Evolutionary conservation across 2,329 filamentous ascomycete genomes (phyloP).

Genomic region (Juglanconis sp.): DNA sequence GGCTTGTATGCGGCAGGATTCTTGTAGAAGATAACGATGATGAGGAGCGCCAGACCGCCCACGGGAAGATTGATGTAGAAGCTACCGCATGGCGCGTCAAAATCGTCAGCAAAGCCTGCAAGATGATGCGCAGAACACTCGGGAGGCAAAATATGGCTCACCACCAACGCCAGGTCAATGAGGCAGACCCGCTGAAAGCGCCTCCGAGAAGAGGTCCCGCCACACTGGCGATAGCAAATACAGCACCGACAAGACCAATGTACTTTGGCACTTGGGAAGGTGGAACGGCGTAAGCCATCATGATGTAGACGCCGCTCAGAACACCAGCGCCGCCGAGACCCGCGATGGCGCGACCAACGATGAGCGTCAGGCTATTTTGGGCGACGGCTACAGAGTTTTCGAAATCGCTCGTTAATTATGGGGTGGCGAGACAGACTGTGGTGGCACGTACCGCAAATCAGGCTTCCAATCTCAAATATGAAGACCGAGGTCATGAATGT

Average conservation of each 20-base stretch:
- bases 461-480: background rate
- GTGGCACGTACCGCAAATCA: background rate
- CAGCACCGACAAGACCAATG: slow-evolving; percentile 36
- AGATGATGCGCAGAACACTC: background rate
- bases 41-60: slow-evolving; percentile 27
- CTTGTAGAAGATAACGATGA: slow-evolving; percentile 26
- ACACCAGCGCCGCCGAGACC: slow-evolving; percentile 36
- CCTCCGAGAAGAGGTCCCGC: slow-evolving; percentile 49
- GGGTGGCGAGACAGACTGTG: background rate
- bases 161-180: slow-evolving; percentile 23
- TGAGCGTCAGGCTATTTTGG: slow-evolving; percentile 33
- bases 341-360: slow-evolving; percentile 28
- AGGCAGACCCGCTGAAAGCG: slow-evolving; percentile 39
- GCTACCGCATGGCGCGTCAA: slow-evolving; percentile 14
- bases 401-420: too few relatives aligned
- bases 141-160: background rate
- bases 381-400: slow-evolving; percentile 22
- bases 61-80: slow-evolving; percentile 36
- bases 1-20: slow-evolving; percentile 23
- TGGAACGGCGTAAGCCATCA: slow-evolving; percentile 32
- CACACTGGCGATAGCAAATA: slow-evolving; percentile 43
- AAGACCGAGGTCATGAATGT: background rate
- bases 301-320: slow-evolving; percentile 36
- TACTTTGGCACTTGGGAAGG: slow-evolving; percentile 25
- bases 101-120: background rate